Percentiles rank a stretch among this genome's conserved stretches.
phyloP scores from a whole-genome alignment of 768 basidiomycete species.

The Tephrocybe sp. region DNA sequence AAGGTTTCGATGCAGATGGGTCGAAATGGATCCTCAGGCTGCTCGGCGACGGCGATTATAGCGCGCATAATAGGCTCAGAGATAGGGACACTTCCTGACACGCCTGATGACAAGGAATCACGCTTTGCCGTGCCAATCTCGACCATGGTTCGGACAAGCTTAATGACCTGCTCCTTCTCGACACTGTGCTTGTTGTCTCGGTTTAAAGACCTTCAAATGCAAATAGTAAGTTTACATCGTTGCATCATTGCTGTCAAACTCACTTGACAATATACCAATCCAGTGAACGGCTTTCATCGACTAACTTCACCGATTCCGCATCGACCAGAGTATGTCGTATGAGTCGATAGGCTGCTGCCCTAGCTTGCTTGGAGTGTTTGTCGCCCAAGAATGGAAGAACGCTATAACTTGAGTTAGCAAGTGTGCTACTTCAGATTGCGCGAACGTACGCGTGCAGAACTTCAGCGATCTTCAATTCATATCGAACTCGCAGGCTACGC shows the following conservation, averaged over 20 bases:
- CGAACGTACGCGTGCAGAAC: conserved; percentile 72
- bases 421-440: not conserved
- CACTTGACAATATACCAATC: conserved; percentile 94
- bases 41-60: conserved; percentile 91
- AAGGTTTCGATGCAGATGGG: conserved; percentile 83
- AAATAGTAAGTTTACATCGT: conserved; percentile 1
- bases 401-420: conserved; percentile 40
- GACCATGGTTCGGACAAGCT: conserved; percentile 81
- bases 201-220: conserved; percentile 63
- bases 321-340: conserved; percentile 81
- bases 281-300: conserved; percentile 58
- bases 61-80: conserved; percentile 83
- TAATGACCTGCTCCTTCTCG: conserved; percentile 92
- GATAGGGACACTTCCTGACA: conserved; percentile 53
- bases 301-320: conserved; percentile 59
- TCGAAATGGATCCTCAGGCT: conserved; percentile 86
- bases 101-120: conserved; percentile 40
- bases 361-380: conserved; percentile 64
- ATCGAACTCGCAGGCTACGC: conserved; percentile 72
- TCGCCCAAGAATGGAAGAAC: conserved; percentile 82
- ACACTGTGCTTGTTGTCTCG: conserved; percentile 81
- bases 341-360: conserved; percentile 82
- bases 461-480: conserved; percentile 69
- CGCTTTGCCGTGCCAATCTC: conserved; percentile 67
- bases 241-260: conserved; percentile 12